Conservation (phyloP, 1,139 yeast species). For the Torulaspora globosa region DNA sequence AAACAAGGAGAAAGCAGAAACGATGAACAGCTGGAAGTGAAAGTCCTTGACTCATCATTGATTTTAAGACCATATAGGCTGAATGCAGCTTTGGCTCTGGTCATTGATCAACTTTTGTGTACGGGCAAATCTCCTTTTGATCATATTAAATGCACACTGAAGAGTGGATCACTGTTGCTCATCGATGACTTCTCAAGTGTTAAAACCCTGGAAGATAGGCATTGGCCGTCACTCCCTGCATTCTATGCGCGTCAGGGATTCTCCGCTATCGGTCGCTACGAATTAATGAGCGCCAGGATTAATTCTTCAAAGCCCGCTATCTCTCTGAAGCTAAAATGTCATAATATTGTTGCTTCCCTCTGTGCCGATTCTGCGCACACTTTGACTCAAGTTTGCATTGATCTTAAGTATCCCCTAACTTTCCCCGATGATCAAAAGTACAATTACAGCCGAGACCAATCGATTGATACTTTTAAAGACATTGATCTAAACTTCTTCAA, state of each 20-base stretch:
- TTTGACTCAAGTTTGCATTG: conserved; percentile 61
- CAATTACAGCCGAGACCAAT: conserved; percentile 38
- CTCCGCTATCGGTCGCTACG: conserved; percentile 27
- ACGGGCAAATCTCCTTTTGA: conserved; percentile 13
- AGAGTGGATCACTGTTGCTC: conserved; percentile 46
- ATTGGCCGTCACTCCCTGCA: conserved; percentile 14
- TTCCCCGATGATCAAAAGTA: conserved; percentile 56
- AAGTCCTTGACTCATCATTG: conserved; percentile 49
- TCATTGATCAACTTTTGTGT: conserved; percentile 42
- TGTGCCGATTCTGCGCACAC: conserved; percentile 87
- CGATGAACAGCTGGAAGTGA: conserved; percentile 40
- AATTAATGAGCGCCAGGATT: conserved; percentile 9
- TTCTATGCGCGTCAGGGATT: conserved; percentile 27
- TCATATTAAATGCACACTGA: conserved; percentile 44
- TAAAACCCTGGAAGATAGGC: conserved; percentile 32
- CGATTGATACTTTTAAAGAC: conserved; percentile 48
- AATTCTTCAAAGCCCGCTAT: conserved; percentile 22
- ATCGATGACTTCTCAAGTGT: conserved; percentile 53
- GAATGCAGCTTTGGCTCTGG: conserved; percentile 49
- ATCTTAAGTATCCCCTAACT: conserved; percentile 63
- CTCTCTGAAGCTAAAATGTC: conserved; percentile 49
- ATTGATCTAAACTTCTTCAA: conserved; percentile 41
- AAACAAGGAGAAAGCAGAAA: not conserved
- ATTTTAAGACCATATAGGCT: conserved; percentile 60
- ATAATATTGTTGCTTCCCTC: conserved; percentile 50